Conservation (phyloP, 1,284 basidiomycete species). For the Serendipita sp. region DNA sequence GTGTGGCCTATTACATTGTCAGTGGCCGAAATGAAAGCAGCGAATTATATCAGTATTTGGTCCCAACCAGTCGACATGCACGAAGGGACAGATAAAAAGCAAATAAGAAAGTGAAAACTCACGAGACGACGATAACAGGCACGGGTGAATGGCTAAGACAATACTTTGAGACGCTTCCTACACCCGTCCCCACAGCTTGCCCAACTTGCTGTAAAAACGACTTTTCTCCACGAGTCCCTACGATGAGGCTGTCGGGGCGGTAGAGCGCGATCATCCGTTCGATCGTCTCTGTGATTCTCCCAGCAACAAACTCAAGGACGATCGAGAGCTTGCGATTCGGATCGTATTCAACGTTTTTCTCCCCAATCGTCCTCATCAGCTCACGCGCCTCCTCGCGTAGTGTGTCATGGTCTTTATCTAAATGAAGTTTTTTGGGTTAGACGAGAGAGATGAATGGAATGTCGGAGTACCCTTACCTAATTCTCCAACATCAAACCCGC, state of each 20-base stretch:
- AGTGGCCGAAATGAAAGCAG: not conserved
- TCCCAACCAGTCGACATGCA: no score
- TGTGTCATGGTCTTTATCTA: conserved; percentile 67
- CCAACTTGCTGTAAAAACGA: conserved; percentile 44
- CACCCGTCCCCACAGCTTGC: conserved; percentile 37
- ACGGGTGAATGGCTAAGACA: conserved; percentile 82
- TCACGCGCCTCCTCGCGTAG: conserved; percentile 80
- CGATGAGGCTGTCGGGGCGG: conserved; percentile 86
- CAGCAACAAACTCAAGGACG: conserved; percentile 88
- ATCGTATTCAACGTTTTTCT: conserved; percentile 69
- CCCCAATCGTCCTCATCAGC: conserved; percentile 69
- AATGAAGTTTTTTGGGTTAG: not conserved
- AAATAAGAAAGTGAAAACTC: conserved; percentile 9
- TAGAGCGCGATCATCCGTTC: conserved; percentile 90
- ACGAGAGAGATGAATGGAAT: not conserved
- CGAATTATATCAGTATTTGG: no score
- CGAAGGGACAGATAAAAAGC: conserved; percentile 2
- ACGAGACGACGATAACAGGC: conserved; percentile 76
- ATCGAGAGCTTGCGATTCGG: conserved; percentile 75
- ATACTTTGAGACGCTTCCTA: conserved; percentile 62
- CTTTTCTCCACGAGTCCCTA: conserved; percentile 73
- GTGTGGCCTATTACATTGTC: conserved; percentile 39
- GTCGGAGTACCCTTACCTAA: conserved; percentile 34
- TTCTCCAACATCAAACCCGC: conserved; percentile 79
- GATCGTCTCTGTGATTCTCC: conserved; percentile 76